Conservation (phyloP, 306 rosid genomes). For the Comarum palustre region DNA sequence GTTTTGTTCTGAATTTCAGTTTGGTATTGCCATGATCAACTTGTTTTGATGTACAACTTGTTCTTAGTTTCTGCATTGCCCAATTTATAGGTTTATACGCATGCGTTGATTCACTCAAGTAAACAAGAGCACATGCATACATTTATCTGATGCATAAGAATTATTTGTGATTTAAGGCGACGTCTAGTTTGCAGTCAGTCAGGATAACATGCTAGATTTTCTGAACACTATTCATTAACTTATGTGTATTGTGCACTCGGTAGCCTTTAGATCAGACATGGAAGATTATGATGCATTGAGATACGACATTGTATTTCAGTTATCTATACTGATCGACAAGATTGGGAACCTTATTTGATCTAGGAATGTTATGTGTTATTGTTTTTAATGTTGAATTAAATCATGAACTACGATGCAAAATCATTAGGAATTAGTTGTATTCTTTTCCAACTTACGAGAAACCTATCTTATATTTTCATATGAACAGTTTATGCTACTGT, state of each 20-base stretch:
- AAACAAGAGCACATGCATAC: background rate
- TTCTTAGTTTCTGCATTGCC: background rate
- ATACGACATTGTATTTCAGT: background rate
- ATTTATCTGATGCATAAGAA: background rate
- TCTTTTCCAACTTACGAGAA: background rate
- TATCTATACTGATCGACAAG: background rate
- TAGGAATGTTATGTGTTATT: background rate
- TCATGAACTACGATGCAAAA: background rate
- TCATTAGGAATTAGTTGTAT: background rate
- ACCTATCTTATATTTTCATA: background rate
- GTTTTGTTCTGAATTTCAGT: background rate
- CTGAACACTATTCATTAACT: background rate
- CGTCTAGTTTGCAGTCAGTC: background rate
- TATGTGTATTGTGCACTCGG: background rate
- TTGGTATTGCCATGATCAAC: background rate
- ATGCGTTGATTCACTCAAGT: background rate
- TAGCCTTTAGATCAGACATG: background rate
- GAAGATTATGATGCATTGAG: background rate
- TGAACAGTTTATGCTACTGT: background rate
- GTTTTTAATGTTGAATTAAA: background rate
- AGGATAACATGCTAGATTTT: background rate
- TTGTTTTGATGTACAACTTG: background rate
- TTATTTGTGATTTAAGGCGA: background rate
- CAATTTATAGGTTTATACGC: background rate
- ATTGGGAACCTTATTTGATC: background rate